phyloP scores from a whole-genome alignment of 208 protist genomes.

The Trypanosoma vivax region DNA sequence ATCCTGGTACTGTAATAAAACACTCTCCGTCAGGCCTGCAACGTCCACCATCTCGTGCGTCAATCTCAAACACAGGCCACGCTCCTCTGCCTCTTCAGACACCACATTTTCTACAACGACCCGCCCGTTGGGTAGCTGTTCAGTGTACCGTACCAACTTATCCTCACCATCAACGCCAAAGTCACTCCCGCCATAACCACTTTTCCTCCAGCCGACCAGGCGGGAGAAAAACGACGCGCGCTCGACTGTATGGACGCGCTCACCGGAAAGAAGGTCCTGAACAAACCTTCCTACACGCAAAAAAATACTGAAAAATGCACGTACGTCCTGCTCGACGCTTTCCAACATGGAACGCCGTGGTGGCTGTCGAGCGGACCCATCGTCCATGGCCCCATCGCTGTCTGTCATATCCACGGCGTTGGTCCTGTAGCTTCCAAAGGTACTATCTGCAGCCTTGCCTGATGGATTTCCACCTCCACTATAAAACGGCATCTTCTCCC shows the following conservation, averaged over 20 bases:
- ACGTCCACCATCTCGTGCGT: constrained; percentile 39
- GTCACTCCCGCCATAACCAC: neutral
- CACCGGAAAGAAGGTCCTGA: neutral
- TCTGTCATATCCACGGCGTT: too few species aligned
- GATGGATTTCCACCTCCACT: too few species aligned
- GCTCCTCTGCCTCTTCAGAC: constrained; percentile 40
- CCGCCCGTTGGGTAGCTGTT: constrained; percentile 37
- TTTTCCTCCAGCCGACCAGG: too few species aligned
- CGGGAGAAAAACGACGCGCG: too few species aligned
- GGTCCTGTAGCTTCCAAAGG: too few species aligned
- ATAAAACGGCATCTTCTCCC: too few species aligned
- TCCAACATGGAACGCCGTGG: constrained; percentile 3
- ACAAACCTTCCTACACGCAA: neutral
- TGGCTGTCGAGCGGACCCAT: neutral
- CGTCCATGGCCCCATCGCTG: neutral
- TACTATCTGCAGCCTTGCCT: too few species aligned
- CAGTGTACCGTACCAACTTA: constrained; percentile 32
- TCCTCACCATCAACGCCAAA: neutral
- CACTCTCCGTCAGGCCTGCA: constrained; percentile 27
- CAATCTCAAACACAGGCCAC: constrained; percentile 35
- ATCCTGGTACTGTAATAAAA: constrained; percentile 46
- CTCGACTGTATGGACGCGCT: too few species aligned
- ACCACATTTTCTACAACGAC: constrained; percentile 43
- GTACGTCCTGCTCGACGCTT: constrained; percentile 3
- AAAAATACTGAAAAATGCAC: neutral